Evolutionary conservation across 2,329 filamentous ascomycete genomes (phyloP), one percentile per base, ranked within the genome.

Genomic region (Ophiostoma himal-ulmi): DNA sequence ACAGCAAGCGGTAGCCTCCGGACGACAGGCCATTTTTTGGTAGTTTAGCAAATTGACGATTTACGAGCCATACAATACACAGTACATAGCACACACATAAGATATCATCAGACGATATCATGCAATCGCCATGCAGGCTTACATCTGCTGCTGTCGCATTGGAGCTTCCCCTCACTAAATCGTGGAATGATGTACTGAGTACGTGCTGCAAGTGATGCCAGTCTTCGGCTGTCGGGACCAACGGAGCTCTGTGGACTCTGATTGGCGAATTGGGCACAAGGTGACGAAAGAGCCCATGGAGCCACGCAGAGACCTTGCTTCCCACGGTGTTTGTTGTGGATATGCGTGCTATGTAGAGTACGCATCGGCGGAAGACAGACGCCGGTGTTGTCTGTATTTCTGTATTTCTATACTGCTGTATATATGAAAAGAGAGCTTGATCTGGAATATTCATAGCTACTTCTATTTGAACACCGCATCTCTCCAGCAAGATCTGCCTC

Each of bases 211-310:
- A 54, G 41, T 36, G 36, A 54, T 11, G 41, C 34, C 26, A 30
- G 30, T 60, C 37, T 22, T 69, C 66, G 69, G 67, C 57, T 64
- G 67, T 69, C 69, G 71, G 70, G 60, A 70, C 70, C 41, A 68
- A 41, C 68, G 67, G 65, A 37, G 68, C 66, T 72, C 39, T 26
- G 39, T 36, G 44, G 39, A 22, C 66, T 70, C 70, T 73, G 71
- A 71, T 72, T 73, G 72, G 72, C 57, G 69, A 72, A 73, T 73
- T 60, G 34, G 52, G 22, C n/a, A 13, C 22, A 13, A 67, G 22
- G 20, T 54, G 48, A 26, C 30, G 52, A 13, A 62, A 26, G 34
- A 22, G 14, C 70, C 14, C 26, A 11, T 14, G 13, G 14, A 26
- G 22, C 34, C 65, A 20, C 41, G 44, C 48, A 64, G 64, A 54